A percentile compares a stretch with the other conserved stretches of the same genome.
Conservation (phyloP, 768 basidiomycete species). For the Hygrocybe punicea region DNA sequence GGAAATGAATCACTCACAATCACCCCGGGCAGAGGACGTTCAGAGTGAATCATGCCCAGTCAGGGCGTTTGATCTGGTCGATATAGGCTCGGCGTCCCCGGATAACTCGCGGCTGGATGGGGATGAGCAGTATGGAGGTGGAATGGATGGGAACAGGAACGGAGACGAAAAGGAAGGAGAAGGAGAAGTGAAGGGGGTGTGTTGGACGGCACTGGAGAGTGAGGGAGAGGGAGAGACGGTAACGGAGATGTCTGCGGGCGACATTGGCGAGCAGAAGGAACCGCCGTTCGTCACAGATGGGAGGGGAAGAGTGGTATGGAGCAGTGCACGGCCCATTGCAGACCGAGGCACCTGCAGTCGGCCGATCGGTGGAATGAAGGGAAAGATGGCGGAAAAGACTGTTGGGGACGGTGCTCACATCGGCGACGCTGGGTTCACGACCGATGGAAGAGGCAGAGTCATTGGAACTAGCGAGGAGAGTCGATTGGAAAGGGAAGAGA, state of each 20-base stretch:
- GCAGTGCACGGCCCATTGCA: conserved; percentile 11
- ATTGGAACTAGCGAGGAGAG: background rate
- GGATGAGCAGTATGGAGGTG: no score
- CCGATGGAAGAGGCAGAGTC: background rate
- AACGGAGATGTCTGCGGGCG: conserved; percentile 8
- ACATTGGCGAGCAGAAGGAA: conserved; percentile 18
- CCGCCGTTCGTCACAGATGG: conserved; percentile 65
- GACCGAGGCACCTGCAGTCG: background rate
- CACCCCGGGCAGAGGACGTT: no score
- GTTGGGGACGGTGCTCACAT: background rate
- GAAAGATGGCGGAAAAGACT: background rate
- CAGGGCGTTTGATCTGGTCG: no score
- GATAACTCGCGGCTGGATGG: no score
- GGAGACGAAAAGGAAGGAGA: no score
- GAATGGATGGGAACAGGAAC: no score
- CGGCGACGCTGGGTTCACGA: background rate
- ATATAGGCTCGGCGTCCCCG: no score
- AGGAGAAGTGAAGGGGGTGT: no score
- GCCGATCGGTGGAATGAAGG: background rate
- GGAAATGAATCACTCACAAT: no score
- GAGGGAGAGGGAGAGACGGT: conserved; percentile 20
- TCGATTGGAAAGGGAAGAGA: background rate
- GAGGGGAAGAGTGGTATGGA: conserved; percentile 57
- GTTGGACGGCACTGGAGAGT: conserved; percentile 15
- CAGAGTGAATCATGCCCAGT: no score